These are phyloP conservation scores for Trametes elegans DNA, from an alignment of 768 basidiomycete genomes.

Conservation along the genomic window DNA sequence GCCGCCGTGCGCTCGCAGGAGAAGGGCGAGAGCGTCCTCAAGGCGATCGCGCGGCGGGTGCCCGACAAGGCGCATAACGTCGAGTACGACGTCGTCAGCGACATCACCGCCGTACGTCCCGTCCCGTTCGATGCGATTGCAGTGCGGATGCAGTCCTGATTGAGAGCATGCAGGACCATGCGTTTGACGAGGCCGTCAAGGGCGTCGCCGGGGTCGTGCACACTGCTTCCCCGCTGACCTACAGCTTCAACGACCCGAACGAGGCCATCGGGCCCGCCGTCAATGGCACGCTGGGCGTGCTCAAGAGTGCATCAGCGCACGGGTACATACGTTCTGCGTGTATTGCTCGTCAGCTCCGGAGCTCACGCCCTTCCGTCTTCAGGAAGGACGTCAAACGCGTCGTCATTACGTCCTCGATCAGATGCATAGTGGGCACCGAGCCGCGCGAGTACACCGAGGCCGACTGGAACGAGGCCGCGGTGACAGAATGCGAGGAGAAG, in stretches of 20 bases:
- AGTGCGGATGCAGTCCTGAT: too few relatives aligned
- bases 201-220: constrained; percentile 25
- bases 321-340: too few relatives aligned
- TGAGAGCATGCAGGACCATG: constrained; percentile 16
- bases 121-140: too few relatives aligned
- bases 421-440: constrained; percentile 33
- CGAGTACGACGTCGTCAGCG: background rate
- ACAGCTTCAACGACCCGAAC: constrained; percentile 17
- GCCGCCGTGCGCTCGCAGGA: constrained; percentile 57
- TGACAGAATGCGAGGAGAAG: constrained; percentile 43
- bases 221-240: constrained; percentile 20
- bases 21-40: constrained; percentile 54
- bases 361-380: too few relatives aligned
- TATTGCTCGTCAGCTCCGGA: too few relatives aligned
- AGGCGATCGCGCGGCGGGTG: constrained; percentile 36
- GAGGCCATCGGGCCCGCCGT: constrained; percentile 42
- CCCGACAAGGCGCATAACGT: background rate
- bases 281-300: constrained; percentile 38
- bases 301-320: too few relatives aligned
- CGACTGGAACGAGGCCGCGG: constrained; percentile 59
- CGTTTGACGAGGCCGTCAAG: constrained; percentile 25
- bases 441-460: constrained; percentile 41
- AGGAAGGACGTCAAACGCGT: constrained; percentile 60
- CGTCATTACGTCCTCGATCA: constrained; percentile 57
- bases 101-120: background rate